Base-by-base conservation (phyloP, 768 basidiomycete species). In the Kwoniella bestiolae region DNA sequence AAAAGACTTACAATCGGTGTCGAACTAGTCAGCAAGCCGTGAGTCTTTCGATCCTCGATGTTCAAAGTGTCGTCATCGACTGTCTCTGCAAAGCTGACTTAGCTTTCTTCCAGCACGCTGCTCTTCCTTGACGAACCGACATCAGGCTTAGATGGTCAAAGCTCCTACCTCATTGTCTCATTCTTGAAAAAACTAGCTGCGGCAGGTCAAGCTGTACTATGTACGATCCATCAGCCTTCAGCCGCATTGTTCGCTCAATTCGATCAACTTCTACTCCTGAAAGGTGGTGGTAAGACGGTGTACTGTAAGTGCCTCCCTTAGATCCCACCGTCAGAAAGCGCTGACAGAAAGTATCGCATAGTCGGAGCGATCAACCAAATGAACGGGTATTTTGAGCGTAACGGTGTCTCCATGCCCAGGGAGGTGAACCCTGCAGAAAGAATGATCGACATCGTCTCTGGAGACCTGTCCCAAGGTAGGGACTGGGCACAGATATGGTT, bases 71-170 rank as follows among this genome's bases (percentile, higher is more conserved):
- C n/a, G n/a, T n/a, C n/a, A n/a, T n/a, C n/a, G n/a, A n/a, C n/a
- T n/a, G n/a, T n/a, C n/a, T n/a, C n/a, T 28, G 16, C 21, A 14
- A 34, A 35, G 18, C n/a, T 56, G 44, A 46, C 38, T 18, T 12
- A 65, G 31, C 60, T 26, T 16, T 21, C 18, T 29, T 9, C 2
- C 56, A 72, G 70, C 5, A 59, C 70, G 14, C 83, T 94, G 0
- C 84, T 94, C 18, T 94, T 94, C 83, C 81, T 92, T 49, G 92
- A 94, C 73, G 91, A 94, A 77, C 92, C 92, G 0, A 94, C 92
- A 0, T 89, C 90, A 25, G 91, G 92, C 23, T 83, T 93, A 21
- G 80, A 82, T 50, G 76, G 76, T 8, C 81, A 81, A 50, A 69
- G 70, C 49, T 73, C 73, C 9, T 74, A 51, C 67, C 61, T 71